Base-by-base conservation (phyloP, 2,329 filamentous ascomycete species). In the Phaeosphaeriaceae sp. region DNA sequence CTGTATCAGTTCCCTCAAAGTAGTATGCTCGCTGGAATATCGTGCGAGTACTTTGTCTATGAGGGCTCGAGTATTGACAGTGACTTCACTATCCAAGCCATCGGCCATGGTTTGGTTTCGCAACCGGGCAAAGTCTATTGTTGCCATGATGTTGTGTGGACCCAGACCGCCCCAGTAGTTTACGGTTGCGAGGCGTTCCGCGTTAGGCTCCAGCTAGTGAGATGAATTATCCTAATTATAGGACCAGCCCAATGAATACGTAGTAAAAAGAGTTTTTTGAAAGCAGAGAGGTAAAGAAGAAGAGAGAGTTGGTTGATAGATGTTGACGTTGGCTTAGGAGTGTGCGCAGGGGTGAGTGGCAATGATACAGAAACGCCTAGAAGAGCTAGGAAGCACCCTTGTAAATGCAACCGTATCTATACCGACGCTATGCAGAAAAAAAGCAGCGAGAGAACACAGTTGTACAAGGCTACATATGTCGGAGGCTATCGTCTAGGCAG, bases 1-100 rank as follows among this genome's bases (percentile, higher is more conserved):
- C 70, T 99, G 94, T 36, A 99, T 92, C 53, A 99, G 86, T 73
- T 99, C 94, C 79, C 94, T 86, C 15, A 99, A 77, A 11, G 85
- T 86, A 11, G 83, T 86, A 87, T 93, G 97, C 79, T 99, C 95
- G 64, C 94, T 93, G 2, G 92, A 96, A 72, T 99, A 99, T 68
- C 94, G 83, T 8, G 94, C 94, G 41, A 99, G 83, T 9, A 99
- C 93, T 75, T 99, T 99, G 77, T 97, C 95, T 70, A 99, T 99
- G 63, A 99, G 76, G 35, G 94, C 94, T 67, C 95, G 84, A 40
- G 94, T 99, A 70, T 99, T 96, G 67, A 99, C 94, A 0, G 94
- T 99, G 48, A 99, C 94, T 34, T 94, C 94, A 75, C 97, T 94
- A 74, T 97, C 94, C 63, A 96, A 91, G 53, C 92, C 89, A 59